phyloP scores from a whole-genome alignment of 192 early-diverging fungal genomes.

The Geosiphon pyriformis region DNA sequence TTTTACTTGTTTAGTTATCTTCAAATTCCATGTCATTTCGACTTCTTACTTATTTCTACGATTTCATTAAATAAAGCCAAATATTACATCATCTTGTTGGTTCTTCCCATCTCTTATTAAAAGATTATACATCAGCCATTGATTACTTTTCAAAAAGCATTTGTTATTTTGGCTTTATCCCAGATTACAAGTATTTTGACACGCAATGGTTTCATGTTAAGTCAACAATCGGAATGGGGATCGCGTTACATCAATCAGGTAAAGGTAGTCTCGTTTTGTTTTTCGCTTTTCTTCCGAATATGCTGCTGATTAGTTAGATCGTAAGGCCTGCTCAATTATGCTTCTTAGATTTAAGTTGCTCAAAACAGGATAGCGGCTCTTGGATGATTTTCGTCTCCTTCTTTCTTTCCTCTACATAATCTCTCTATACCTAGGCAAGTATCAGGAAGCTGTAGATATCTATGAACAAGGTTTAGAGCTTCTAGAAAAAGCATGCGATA shows the following conservation, averaged over 20 bases:
- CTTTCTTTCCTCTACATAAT: no score
- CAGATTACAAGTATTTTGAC: background rate
- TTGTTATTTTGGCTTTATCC: background rate
- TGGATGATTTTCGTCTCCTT: background rate
- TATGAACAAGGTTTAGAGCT: background rate
- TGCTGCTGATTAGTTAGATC: background rate
- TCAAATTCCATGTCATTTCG: background rate
- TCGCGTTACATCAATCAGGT: background rate
- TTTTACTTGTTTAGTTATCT: background rate
- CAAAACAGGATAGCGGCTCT: background rate
- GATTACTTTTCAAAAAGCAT: background rate
- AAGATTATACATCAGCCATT: background rate
- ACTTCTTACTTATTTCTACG: no score
- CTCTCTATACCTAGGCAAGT: background rate
- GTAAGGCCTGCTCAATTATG: background rate
- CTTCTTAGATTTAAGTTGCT: background rate
- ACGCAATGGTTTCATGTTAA: background rate
- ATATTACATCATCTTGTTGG: background rate
- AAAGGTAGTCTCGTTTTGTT: background rate
- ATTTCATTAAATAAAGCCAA: background rate
- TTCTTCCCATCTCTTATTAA: background rate
- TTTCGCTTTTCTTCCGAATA: background rate
- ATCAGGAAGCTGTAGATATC: background rate
- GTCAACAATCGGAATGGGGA: background rate
- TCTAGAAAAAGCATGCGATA: background rate